Evolutionary conservation across 73 alveolate genomes (phyloP), one percentile per base, ranked within the genome.

Genomic region (Paramecium pentaurelia): DNA sequence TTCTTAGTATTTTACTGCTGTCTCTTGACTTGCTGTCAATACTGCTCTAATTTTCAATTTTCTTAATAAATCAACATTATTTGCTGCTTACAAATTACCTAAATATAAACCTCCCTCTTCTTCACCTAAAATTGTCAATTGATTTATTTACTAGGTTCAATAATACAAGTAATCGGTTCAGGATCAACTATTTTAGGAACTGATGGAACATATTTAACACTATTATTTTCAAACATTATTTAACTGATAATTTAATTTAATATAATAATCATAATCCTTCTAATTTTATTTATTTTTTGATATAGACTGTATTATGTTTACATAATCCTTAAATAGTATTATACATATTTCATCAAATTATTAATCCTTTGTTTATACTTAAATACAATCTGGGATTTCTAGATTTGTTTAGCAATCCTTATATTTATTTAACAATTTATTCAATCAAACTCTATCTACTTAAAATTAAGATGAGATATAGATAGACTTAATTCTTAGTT

Each of bases 181-280:
- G 94, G 94, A 32, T 89, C 94, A 64, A 89, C 88, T 28, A 89
- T 51, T 71, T 68, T 89, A 27, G 94, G 94, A 9, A 89, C 94
- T 40, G 94, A 89, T 71, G 86, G 54, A 3, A 71, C 92, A 40
- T 45, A 89, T 71, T 89, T 89, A 58, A 64, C 84, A 64, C 47
- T 64, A 64, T 28, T 64, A 34, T 64, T 64, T 64, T 64, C 84
- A 28, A 64, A 64, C 84, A 64, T 64, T 54, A 64, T 34, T 64
- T 64, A 64, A 64, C 84, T 64, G 84, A 64, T 64, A 64, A 64
- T 32, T 32, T 32, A 12, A 64, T 32, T 64, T 28, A 64, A 64
- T 32, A 32, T 64, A 1, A 25, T 64, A 64, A 64, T 64, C 3
- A 9, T 32, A 16, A 32, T 64, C 84, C 84, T 64, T 28, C 70